Evolutionary conservation across 306 rosid genomes (phyloP).

Genomic region (Quercus ilex): DNA sequence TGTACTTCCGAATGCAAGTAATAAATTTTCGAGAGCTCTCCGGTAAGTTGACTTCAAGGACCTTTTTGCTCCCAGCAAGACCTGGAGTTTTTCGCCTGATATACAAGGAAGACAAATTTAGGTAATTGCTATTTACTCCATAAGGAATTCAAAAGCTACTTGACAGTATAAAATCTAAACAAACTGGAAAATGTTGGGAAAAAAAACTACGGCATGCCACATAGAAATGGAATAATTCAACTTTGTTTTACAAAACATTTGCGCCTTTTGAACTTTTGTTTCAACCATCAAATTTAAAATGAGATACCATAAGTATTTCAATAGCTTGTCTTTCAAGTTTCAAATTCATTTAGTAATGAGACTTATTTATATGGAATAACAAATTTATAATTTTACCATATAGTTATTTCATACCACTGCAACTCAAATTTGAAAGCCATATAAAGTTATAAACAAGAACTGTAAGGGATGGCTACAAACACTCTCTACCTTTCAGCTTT

Average conservation of each 20-base stretch:
- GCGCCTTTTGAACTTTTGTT: not conserved
- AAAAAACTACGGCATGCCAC: not conserved
- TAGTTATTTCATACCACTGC: not conserved
- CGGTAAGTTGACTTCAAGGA: conserved; percentile 91
- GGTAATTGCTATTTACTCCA: conserved; percentile 13
- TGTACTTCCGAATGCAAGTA: conserved; percentile 91
- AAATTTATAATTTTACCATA: not conserved
- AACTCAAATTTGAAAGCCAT: not conserved
- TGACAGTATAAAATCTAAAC: conserved; percentile 1
- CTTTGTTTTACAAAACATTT: not conserved
- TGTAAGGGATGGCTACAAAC: not conserved
- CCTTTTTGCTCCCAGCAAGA: conserved; percentile 62
- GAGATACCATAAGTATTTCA: not conserved
- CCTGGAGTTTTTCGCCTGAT: conserved; percentile 89
- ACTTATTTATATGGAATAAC: not conserved
- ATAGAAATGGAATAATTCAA: not conserved
- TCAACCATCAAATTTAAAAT: not conserved
- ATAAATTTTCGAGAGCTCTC: conserved; percentile 96
- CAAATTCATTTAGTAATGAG: not conserved
- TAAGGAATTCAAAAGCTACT: conserved; percentile 17
- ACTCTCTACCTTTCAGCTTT: conserved; percentile 1
- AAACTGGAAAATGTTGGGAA: not conserved
- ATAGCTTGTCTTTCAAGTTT: not conserved
- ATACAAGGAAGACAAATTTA: conserved; percentile 25
- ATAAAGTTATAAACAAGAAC: not conserved